Conservation (phyloP, 345 rosid genomes). For the Carallia pectinifolia region DNA sequence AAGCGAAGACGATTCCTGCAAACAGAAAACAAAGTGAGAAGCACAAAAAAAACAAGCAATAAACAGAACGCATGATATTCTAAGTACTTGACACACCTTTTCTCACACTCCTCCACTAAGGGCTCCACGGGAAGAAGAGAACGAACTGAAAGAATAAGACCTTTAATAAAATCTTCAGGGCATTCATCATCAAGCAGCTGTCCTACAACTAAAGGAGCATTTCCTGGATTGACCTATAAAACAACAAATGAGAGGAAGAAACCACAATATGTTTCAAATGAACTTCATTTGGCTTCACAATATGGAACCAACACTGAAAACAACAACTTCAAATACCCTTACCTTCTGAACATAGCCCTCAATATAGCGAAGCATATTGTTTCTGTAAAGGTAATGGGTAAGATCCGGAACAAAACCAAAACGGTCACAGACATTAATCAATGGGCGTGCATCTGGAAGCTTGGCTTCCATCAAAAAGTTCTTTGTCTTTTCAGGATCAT, state of each 20-base stretch:
- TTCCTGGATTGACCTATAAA: constrained; percentile 87
- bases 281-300: neutral
- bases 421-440: constrained; percentile 95
- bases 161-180: constrained; percentile 95
- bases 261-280: neutral
- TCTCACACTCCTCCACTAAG: constrained; percentile 76
- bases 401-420: constrained; percentile 95
- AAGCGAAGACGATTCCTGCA: constrained; percentile 92
- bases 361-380: constrained; percentile 86
- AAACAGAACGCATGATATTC: neutral
- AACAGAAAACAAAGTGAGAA: constrained; percentile 27
- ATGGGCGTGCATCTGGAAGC: constrained; percentile 95
- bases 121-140: constrained; percentile 75
- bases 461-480: constrained; percentile 97
- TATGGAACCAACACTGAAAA: neutral
- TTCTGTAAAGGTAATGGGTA: constrained; percentile 86
- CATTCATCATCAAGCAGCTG: constrained; percentile 92
- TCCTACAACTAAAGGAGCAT: constrained; percentile 88
- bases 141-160: constrained; percentile 84
- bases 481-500: constrained; percentile 93
- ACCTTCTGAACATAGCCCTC: constrained; percentile 99
- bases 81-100: constrained; percentile 41
- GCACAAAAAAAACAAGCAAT: neutral
- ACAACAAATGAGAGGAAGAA: neutral
- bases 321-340: constrained; percentile 7